Evolutionary conservation across 2,329 filamentous ascomycete species (phyloP), one percentile per base, ranked within the genome.

Genomic region (Septoria linicola): DNA sequence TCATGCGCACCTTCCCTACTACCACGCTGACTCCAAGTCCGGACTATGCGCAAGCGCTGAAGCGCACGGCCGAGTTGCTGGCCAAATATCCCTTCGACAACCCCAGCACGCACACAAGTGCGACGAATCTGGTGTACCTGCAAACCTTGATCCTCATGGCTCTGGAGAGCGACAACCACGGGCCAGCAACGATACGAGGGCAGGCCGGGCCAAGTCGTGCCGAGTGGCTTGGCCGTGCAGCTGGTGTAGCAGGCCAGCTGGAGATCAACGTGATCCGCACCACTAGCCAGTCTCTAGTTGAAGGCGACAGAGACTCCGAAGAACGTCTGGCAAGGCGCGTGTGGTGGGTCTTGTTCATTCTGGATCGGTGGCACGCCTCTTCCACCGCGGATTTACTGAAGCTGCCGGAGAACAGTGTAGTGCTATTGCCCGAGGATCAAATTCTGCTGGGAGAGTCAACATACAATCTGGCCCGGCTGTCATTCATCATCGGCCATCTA

Each of bases 351-450:
- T 71, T 89, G 27, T 79, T 88, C 39, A 77, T 86, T 56, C 78
- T 89, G 57, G 86, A 89, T 62, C 79, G 85, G 13, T 89, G 84
- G 84, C 82, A 88, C 64, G 83, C 86, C 3, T 78, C 82, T n/a
- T 83, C 81, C 17, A 84, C 80, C 3, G 81, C 80, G 10, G 81
- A 78, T 54, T 81, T 84, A 3, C 62, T 81, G 10, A 74, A 84
- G 51, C 81, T 89, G 51, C 80, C 80, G 1, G 80, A 86, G 58
- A 77, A 80, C 54, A 81, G 76, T 45, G 76, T 83, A 5, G 77
- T 85, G 11, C 70, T 85, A 19, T 72, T 80, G 4, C 76, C 79
- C 1, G 81, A 82, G 40, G 76, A 89, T 51, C 77, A 79, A 54
- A 68, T 71, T 13, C 66, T 85, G 6, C 71, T 89, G 3, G 85